Percentiles rank a stretch among this genome's conserved stretches.
phyloP scores from a whole-genome alignment of 768 basidiomycete species.

The Hemileccinum rubropunctum region DNA sequence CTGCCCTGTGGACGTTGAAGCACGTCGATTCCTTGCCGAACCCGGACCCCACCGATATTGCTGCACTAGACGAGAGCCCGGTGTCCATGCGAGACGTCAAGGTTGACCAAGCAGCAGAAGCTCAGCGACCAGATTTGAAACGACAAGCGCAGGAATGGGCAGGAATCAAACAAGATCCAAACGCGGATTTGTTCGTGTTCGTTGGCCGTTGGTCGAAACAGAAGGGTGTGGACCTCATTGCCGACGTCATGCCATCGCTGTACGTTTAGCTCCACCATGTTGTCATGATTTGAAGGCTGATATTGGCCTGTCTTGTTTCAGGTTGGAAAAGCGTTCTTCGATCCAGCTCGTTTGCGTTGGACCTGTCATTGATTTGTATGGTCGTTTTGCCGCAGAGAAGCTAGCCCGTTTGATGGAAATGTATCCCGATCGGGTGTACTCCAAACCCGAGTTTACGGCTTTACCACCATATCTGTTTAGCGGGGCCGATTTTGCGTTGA shows the following conservation, averaged over 20 bases:
- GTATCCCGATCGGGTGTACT: conserved; percentile 90
- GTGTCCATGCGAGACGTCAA: conserved; percentile 67
- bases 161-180: conserved; percentile 84
- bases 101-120: conserved; percentile 79
- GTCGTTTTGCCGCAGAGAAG: conserved; percentile 94
- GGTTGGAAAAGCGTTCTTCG: conserved; percentile 79
- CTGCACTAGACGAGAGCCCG: conserved; percentile 82
- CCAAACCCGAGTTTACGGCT: conserved; percentile 96
- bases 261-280: conserved; percentile 37
- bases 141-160: conserved; percentile 96
- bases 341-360: conserved; percentile 90
- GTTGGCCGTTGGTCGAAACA: conserved; percentile 99
- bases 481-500: conserved; percentile 93
- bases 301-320: conserved; percentile 25
- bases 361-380: conserved; percentile 93
- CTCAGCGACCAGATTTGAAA: conserved; percentile 87
- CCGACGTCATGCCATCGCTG: conserved; percentile 91
- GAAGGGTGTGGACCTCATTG: conserved; percentile 96
- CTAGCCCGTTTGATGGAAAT: conserved; percentile 91
- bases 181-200: conserved; percentile 91
- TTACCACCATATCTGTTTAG: conserved; percentile 91
- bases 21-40: conserved; percentile 95
- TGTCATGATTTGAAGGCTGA: not conserved
- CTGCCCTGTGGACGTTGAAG: conserved; percentile 92
- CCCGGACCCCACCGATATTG: conserved; percentile 93